Evolutionary conservation across 2,329 filamentous ascomycete genomes (phyloP).

Genomic region (Aaosphaeria pasadenensis): DNA sequence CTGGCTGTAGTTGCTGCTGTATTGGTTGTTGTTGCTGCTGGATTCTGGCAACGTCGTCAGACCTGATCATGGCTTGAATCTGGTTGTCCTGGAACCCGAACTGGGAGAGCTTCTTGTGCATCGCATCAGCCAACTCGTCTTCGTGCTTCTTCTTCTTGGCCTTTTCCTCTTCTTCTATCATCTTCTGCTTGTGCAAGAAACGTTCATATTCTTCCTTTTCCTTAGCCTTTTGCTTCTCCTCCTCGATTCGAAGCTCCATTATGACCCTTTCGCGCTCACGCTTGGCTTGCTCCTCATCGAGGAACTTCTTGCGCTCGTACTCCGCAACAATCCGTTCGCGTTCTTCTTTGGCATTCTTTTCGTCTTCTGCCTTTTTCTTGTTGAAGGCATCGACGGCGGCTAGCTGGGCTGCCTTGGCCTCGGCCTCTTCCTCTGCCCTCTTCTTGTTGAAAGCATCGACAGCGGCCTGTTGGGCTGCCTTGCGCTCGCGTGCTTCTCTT

Average conservation of each 20-base stretch:
- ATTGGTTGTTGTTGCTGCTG: slow-evolving; percentile 12
- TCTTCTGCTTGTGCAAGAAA: slow-evolving; percentile 39
- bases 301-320: slow-evolving; percentile 33
- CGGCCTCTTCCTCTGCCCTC: slow-evolving; percentile 29
- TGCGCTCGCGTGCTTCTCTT: slow-evolving; percentile 24
- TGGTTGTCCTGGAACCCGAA: slow-evolving; percentile 47
- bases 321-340: slow-evolving; percentile 33
- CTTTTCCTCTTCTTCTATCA: slow-evolving; percentile 41
- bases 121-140: slow-evolving; percentile 42
- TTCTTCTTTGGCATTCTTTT: slow-evolving; percentile 25
- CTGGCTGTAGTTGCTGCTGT: slow-evolving; percentile 5
- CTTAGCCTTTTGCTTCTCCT: slow-evolving; percentile 39
- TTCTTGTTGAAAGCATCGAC: slow-evolving; percentile 34
- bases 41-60: slow-evolving; percentile 42
- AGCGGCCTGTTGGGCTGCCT: slow-evolving; percentile 28
- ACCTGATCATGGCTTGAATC: slow-evolving; percentile 48
- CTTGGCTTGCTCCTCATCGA: slow-evolving; percentile 36
- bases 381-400: slow-evolving; percentile 33
- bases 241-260: slow-evolving; percentile 39
- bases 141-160: slow-evolving; percentile 39
- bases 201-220: slow-evolving; percentile 44
- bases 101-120: slow-evolving; percentile 44
- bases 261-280: slow-evolving; percentile 36
- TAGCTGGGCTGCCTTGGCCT: slow-evolving; percentile 28
- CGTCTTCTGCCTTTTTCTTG: slow-evolving; percentile 31